Percentiles rank a stretch among this genome's conserved stretches.
Evolutionary conservation across 805 yeast genomes (phyloP).

Genomic region (Candida michaelii): DNA sequence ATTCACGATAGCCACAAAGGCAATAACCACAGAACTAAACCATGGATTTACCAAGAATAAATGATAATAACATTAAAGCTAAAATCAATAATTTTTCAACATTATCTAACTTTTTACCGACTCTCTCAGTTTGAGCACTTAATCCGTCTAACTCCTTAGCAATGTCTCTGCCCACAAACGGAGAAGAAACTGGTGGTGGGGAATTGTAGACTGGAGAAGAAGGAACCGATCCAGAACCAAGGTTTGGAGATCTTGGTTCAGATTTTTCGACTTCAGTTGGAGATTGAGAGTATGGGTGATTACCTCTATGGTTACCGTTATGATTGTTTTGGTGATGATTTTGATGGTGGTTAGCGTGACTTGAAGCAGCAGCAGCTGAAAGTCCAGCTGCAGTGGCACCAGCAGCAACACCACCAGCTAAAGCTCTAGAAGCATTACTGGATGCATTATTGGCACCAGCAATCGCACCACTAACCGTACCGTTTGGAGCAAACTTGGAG

Average conservation of each 20-base stretch:
- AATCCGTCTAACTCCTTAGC: conserved; percentile 39
- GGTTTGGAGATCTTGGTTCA: neutral
- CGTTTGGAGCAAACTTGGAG: conserved; percentile 18
- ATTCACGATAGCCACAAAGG: no score
- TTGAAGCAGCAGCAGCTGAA: conserved; percentile 2
- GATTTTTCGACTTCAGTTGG: conserved; percentile 2
- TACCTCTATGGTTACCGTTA: neutral
- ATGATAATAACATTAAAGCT: conserved; percentile 46
- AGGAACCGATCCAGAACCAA: neutral
- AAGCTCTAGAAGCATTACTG: conserved; percentile 9
- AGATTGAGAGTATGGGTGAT: conserved; percentile 7
- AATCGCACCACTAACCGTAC: conserved; percentile 5
- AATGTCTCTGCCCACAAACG: conserved; percentile 14
- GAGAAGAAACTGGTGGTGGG: neutral
- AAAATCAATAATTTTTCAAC: conserved; percentile 40
- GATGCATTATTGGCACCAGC: conserved; percentile 10
- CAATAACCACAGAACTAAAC: conserved; percentile 39
- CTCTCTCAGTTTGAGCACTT: conserved; percentile 38
- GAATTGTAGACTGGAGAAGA: neutral
- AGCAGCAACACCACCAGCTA: conserved; percentile 10
- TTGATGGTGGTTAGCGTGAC: neutral
- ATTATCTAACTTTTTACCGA: conserved; percentile 46
- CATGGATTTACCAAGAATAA: conserved; percentile 73
- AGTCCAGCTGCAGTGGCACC: conserved; percentile 9
- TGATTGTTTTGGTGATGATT: neutral